Conservation (phyloP, 768 basidiomycete species). For the Leucocoprinus leucothites region DNA sequence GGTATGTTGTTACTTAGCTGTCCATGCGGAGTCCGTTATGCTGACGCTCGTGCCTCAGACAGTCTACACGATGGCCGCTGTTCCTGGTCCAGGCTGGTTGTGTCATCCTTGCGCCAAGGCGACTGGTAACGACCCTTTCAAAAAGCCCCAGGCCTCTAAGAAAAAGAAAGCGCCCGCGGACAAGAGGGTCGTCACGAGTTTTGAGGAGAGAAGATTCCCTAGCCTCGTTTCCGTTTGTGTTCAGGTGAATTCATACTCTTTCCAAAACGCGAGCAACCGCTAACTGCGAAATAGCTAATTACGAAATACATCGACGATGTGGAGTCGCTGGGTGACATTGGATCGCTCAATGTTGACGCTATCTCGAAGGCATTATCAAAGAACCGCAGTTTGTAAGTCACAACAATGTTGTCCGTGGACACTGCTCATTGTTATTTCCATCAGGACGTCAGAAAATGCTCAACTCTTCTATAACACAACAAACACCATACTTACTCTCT, state of each 20-base stretch:
- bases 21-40: background rate
- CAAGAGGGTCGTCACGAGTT: conserved; percentile 62
- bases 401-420: conserved; percentile 5
- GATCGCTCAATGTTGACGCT: conserved; percentile 76
- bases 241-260: conserved; percentile 41
- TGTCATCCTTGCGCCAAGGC: conserved; percentile 84
- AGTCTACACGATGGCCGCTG: conserved; percentile 78
- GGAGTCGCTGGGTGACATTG: conserved; percentile 86
- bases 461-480: conserved; percentile 78
- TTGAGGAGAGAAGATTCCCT: conserved; percentile 68
- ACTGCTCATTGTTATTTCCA: background rate
- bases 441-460: conserved; percentile 75
- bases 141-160: conserved; percentile 60
- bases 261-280: background rate
- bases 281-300: conserved; percentile 52
- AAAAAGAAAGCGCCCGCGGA: conserved; percentile 66
- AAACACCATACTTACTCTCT: conserved; percentile 68
- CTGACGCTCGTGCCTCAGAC: conserved; percentile 46
- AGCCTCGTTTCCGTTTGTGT: conserved; percentile 81
- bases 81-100: conserved; percentile 70
- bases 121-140: conserved; percentile 81
- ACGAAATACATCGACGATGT: conserved; percentile 87
- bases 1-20: conserved; percentile 43
- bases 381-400: conserved; percentile 76
- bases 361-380: conserved; percentile 82